These are phyloP conservation scores for Solanum chacoense DNA, from an alignment of 305 asterid genomes.

Conservation along the genomic window DNA sequence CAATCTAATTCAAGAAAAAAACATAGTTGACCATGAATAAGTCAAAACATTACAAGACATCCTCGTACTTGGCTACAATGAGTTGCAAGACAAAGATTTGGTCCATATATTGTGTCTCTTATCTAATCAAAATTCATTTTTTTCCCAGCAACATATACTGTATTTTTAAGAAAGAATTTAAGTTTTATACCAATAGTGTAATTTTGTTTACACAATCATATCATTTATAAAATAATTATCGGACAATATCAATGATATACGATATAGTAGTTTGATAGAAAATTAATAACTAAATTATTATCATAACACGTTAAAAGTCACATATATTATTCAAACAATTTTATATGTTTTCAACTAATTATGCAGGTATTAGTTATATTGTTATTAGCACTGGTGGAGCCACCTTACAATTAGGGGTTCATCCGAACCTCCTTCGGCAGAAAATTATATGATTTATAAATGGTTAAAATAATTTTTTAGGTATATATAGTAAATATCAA, in stretches of 20 bases:
- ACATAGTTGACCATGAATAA: neutral
- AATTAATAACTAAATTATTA: neutral
- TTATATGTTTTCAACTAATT: neutral
- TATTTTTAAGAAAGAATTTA: neutral
- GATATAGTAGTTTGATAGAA: neutral
- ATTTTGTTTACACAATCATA: neutral
- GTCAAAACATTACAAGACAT: neutral
- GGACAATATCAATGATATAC: neutral
- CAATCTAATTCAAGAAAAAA: neutral
- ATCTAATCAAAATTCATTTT: neutral
- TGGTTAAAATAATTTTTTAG: too few species aligned
- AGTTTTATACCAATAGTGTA: neutral
- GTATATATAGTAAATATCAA: too few species aligned
- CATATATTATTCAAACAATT: neutral
- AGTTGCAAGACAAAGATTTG: neutral
- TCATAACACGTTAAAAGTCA: neutral
- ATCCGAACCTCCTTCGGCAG: fast-evolving
- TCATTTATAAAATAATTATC: neutral
- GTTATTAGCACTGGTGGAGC: too few species aligned
- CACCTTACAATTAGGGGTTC: too few species aligned
- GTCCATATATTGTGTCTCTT: neutral
- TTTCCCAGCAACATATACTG: neutral
- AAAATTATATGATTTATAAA: too few species aligned
- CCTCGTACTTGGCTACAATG: neutral
- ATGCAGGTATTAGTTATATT: neutral